Percentiles rank a stretch among this genome's conserved stretches.
Conservation (phyloP, 2,329 filamentous ascomycete genomes). For the Cercospora nicotianae region DNA sequence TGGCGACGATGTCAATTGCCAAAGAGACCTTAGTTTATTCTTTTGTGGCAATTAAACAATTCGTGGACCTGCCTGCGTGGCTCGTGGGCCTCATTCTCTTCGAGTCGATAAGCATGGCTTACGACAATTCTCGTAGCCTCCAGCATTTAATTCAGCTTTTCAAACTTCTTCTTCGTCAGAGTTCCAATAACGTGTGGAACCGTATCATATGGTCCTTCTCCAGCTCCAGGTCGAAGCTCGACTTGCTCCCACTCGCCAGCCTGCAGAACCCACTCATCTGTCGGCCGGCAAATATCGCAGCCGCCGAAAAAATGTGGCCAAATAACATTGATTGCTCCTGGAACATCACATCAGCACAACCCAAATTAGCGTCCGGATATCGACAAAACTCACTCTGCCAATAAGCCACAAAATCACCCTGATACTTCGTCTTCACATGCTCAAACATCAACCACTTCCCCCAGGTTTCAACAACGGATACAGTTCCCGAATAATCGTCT, state of each 20-base stretch:
- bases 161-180: slow-evolving; percentile 34
- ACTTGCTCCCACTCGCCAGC: slow-evolving; percentile 40
- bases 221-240: slow-evolving; percentile 33
- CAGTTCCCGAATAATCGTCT: slow-evolving; percentile 56
- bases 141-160: slow-evolving; percentile 17
- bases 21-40: no score
- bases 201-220: slow-evolving; percentile 39
- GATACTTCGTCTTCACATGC: slow-evolving; percentile 52
- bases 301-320: slow-evolving; percentile 42
- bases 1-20: no score
- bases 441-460: slow-evolving; percentile 65
- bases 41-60: no score
- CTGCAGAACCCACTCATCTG: slow-evolving; percentile 39
- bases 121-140: not conserved
- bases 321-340: slow-evolving; percentile 34
- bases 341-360: no score
- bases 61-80: not conserved
- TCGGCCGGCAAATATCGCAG: slow-evolving; percentile 39
- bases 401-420: slow-evolving; percentile 35
- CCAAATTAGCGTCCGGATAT: no score
- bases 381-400: slow-evolving; percentile 36
- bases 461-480: slow-evolving; percentile 62
- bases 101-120: not conserved
- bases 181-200: slow-evolving; percentile 39
- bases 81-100: not conserved